Evolutionary conservation across 2,329 filamentous ascomycete species (phyloP).

Genomic region (Dothistroma pini): DNA sequence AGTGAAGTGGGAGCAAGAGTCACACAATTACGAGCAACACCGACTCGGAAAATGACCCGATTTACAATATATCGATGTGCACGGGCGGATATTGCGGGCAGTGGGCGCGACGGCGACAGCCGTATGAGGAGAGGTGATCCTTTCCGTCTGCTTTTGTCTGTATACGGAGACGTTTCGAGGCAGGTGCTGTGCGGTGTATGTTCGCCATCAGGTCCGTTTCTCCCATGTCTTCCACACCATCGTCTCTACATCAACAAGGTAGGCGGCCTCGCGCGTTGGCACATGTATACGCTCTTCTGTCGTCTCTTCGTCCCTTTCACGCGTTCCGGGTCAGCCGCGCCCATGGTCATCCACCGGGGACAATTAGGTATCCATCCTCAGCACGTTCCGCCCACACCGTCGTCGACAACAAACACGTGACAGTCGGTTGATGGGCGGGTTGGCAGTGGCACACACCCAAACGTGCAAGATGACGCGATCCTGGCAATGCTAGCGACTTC

Average conservation of each 20-base stretch:
- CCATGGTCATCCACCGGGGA: not conserved
- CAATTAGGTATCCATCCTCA: not conserved
- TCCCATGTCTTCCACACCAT: not conserved
- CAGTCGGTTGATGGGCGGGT: constrained; percentile 3
- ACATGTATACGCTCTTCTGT: not conserved
- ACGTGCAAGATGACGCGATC: constrained; percentile 5
- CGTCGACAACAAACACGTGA: not conserved
- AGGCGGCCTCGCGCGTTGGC: not conserved
- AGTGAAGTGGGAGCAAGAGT: not conserved
- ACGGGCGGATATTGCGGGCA: not conserved
- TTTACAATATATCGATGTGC: not conserved
- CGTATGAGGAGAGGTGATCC: not conserved
- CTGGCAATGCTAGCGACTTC: constrained; percentile 1
- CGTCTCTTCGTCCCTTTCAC: not conserved
- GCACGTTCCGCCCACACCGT: not conserved
- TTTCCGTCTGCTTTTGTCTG: not conserved
- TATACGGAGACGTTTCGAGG: not conserved
- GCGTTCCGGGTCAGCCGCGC: not conserved
- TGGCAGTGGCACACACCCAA: not conserved
- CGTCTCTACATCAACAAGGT: not conserved
- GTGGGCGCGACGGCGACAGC: not conserved
- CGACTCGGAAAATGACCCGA: not conserved
- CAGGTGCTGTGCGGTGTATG: not conserved
- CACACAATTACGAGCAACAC: not conserved
- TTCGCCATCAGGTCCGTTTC: not conserved